A percentile compares a stretch with the other conserved stretches of the same genome.
Conservation (phyloP, 2,329 filamentous ascomycete species). For the Rhynchosporium graminicola region DNA sequence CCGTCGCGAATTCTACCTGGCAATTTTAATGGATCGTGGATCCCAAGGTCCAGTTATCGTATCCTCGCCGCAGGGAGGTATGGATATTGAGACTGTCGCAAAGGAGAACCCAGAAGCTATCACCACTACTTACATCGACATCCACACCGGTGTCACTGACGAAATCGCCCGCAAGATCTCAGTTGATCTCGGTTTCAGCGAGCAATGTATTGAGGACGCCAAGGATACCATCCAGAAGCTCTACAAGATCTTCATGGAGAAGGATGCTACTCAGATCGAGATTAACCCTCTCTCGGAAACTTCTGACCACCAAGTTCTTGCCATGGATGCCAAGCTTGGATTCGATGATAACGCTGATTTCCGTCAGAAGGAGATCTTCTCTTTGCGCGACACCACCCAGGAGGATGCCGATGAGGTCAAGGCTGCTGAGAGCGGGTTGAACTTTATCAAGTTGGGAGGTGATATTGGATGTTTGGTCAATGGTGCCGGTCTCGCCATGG, state of each 20-base stretch:
- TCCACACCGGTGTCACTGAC: constrained; percentile 92
- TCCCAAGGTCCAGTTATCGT: constrained; percentile 93
- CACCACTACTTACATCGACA: constrained; percentile 89
- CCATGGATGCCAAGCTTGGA: constrained; percentile 98
- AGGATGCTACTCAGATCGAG: constrained; percentile 98
- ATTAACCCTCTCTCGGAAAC: constrained; percentile 99
- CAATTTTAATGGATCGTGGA: constrained; percentile 95
- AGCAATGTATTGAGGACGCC: constrained; percentile 94
- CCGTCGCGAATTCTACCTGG: constrained; percentile 97
- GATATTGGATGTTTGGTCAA: constrained; percentile 99
- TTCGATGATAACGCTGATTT: constrained; percentile 99
- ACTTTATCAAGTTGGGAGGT: constrained; percentile 99
- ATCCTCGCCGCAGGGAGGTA: constrained; percentile 95
- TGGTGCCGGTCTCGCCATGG: constrained; percentile 98
- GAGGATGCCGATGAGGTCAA: constrained; percentile 98
- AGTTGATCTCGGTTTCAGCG: constrained; percentile 91
- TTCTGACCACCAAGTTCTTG: constrained; percentile 94
- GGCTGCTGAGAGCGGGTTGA: constrained; percentile 89
- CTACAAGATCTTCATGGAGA: constrained; percentile 98
- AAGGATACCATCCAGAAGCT: constrained; percentile 98
- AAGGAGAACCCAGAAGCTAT: constrained; percentile 98
- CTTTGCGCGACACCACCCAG: constrained; percentile 90
- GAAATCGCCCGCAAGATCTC: constrained; percentile 90
- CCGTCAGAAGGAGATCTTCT: constrained; percentile 95
- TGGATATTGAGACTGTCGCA: constrained; percentile 98